These are phyloP conservation scores for Cajanus cajan DNA, from an alignment of 306 rosid genomes.

Conservation along the genomic window DNA sequence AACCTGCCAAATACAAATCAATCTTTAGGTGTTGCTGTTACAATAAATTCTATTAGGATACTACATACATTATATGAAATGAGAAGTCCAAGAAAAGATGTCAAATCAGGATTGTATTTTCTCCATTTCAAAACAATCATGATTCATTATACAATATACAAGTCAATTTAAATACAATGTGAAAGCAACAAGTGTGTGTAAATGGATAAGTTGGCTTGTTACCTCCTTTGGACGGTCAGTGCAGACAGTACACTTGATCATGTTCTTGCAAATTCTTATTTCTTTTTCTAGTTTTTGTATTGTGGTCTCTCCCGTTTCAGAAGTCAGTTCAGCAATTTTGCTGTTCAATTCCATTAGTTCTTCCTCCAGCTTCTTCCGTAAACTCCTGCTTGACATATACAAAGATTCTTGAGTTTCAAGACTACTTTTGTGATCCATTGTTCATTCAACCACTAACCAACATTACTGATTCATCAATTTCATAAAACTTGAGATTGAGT, in stretches of 20 bases:
- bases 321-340: conserved; percentile 63
- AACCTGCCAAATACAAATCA: conserved; percentile 60
- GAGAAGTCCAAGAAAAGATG: neutral
- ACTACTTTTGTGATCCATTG: neutral
- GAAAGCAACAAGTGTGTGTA: neutral
- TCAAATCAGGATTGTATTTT: neutral
- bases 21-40: conserved; percentile 6
- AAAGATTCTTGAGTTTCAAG: conserved; percentile 12
- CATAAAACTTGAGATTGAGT: neutral
- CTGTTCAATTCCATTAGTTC: conserved; percentile 60
- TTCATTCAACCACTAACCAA: neutral
- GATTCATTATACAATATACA: neutral
- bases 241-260: conserved; percentile 91
- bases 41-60: neutral
- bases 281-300: conserved; percentile 84
- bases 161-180: neutral
- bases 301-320: conserved; percentile 80
- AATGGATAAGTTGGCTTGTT: conserved; percentile 5
- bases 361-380: conserved; percentile 69
- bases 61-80: neutral
- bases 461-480: neutral
- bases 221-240: conserved; percentile 99
- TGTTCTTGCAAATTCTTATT: conserved; percentile 69
- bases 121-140: neutral
- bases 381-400: conserved; percentile 53